phyloP scores from a whole-genome alignment of 176 grass and related monocot genomes.

The Puccinellia tenuiflora region DNA sequence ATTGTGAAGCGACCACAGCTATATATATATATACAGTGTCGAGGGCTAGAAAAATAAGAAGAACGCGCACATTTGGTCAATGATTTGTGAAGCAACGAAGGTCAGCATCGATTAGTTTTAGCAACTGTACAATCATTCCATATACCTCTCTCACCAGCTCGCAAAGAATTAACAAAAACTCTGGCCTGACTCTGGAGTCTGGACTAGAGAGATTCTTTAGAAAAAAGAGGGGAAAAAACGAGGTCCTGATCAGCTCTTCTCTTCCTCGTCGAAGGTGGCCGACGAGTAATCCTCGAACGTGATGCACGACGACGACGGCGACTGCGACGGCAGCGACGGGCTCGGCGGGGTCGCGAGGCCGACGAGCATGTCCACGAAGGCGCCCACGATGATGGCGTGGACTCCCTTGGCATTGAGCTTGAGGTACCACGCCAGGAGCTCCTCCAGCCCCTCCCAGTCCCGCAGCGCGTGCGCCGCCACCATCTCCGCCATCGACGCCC shows the following conservation, averaged over 20 bases:
- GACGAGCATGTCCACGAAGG: constrained; percentile 69
- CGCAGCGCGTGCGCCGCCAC: constrained; percentile 60
- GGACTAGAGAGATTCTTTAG: not conserved
- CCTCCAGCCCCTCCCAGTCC: constrained; percentile 75
- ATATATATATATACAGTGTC: not conserved
- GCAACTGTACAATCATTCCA: constrained; percentile 43
- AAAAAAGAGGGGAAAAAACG: not conserved
- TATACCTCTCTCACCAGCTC: constrained; percentile 5
- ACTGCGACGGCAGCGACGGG: constrained; percentile 24
- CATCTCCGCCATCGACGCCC: constrained; percentile 75
- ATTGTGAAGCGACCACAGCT: not conserved
- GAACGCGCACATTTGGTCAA: not conserved
- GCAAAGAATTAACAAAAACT: constrained; percentile 14
- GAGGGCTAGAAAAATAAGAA: not conserved
- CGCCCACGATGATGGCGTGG: constrained; percentile 62
- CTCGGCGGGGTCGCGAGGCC: constrained; percentile 8
- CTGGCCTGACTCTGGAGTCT: constrained; percentile 6
- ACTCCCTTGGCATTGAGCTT: constrained; percentile 67
- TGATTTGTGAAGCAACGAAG: not conserved
- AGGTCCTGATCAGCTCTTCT: constrained; percentile 29
- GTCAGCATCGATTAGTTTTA: constrained; percentile 40
- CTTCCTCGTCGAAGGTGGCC: constrained; percentile 31
- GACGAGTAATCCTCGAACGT: constrained; percentile 63
- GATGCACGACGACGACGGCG: constrained; percentile 65
- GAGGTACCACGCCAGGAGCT: constrained; percentile 71